A percentile compares a stretch with the other conserved stretches of the same genome.
Conservation (phyloP, 2,329 filamentous ascomycete species). For the Aspergillus transmontanensis region DNA sequence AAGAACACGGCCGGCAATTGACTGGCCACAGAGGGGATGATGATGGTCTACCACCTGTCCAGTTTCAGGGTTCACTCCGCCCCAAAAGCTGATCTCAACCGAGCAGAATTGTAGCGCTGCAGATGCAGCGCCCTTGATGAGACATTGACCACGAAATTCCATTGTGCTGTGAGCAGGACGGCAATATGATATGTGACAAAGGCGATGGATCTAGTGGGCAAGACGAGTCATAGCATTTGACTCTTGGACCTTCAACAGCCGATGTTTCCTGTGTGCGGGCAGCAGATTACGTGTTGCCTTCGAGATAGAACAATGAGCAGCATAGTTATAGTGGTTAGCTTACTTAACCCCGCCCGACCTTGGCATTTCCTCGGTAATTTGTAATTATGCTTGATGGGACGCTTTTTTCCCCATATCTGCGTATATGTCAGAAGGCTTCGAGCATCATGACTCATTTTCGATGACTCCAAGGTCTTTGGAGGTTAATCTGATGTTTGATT, state of each 20-base stretch:
- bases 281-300: neutral
- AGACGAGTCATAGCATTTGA: neutral
- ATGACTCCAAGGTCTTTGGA: neutral
- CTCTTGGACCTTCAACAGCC: neutral
- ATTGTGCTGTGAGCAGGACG: neutral
- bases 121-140: slow-evolving; percentile 21
- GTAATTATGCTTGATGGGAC: neutral
- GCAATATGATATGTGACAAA: neutral
- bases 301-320: neutral
- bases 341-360: neutral
- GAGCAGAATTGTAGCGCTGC: slow-evolving; percentile 33
- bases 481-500: neutral
- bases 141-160: slow-evolving; percentile 4
- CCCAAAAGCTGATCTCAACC: slow-evolving; percentile 49
- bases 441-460: neutral
- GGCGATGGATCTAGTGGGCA: no score
- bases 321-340: neutral
- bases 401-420: no score
- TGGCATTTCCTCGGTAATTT: neutral
- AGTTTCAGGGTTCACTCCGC: slow-evolving; percentile 45
- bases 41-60: slow-evolving; percentile 49
- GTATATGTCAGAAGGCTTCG: neutral
- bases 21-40: slow-evolving; percentile 42
- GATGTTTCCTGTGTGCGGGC: neutral
- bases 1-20: slow-evolving; percentile 38